Base-by-base conservation (phyloP, 2,329 filamentous ascomycete species). In the Fusarium compactum region DNA sequence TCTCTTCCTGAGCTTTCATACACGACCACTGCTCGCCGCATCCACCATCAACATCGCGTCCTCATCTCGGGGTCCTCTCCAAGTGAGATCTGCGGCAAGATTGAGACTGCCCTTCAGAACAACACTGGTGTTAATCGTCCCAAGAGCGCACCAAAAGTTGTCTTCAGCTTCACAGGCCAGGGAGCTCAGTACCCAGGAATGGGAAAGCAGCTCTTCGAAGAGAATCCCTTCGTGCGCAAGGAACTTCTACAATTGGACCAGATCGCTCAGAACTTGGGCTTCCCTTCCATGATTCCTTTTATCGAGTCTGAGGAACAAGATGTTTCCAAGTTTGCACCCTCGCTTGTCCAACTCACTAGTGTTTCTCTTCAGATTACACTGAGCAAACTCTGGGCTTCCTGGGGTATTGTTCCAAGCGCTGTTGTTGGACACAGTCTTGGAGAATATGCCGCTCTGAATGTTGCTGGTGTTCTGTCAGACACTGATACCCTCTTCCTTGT, bases 401-500 rank as follows among this genome's bases (percentile, higher is more conserved):
- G 80, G 64, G 81, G 80, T 2, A 66, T 86, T 16, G 69, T 67
- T 9, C 83, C 84, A 10, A 78, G 82, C 38, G 83, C 78, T 2
- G 83, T 85, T 6, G 69, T 86, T 6, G 85, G 85, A 7, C 84
- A 85, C 65, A 90, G 87, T 9, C 54, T 73, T 3, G 72, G 72
- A 1, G 70, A 74, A 4, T 73, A 73, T 22, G 72, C 72, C 1
- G 89, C 89, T 25, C 82, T 91, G 0, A 81, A 87, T 58, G 83
- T 87, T 14, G 87, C 89, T 46, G 89, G 88, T 25, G 87, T 91
- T n/a, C 80, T 91, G 18, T 89, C 87, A 1, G 85, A 84, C 18
- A 82, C 82, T 34, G 89, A 91, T 71, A 85, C 87, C 67, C 81
- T 93, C 12, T 87, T 86, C 46, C 81, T 92, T 0, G 89, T 91